Base-by-base conservation (phyloP, 345 rosid genomes). In the Eucalyptus caleyi region DNA sequence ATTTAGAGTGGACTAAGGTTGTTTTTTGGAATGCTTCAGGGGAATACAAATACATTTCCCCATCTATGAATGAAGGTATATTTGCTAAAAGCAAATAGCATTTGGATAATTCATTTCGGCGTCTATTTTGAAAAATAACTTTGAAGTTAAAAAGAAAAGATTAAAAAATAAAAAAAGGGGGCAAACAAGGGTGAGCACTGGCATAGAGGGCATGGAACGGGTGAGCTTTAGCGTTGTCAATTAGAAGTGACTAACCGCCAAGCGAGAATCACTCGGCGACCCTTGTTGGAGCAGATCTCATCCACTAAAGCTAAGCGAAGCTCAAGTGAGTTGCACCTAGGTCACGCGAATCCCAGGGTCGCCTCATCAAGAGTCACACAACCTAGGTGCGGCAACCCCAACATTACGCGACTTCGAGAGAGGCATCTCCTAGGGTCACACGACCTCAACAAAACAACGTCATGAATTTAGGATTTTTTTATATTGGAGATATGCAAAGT, bases 291-390 rank as follows among this genome's bases (percentile, higher is more conserved):
- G 42, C 4, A 69, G 6, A 69, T 34, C 24, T 34, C 7, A 0
- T 69, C 7, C 4, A 69, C 4, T 6, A 5, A 34, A 69, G 81
- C 81, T 34, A 18, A 69, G 24, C 4, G 4, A 69, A 69, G 23
- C 24, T 34, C 42, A 34, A 18, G 81, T 5, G 7, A 69, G 42
- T 69, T 34, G 7, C 1, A 11, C 4, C 1, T 18, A 3, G 2
- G 4, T 34, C 4, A 11, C 2, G 1, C 4, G 0, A 18, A 19
- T 37, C 12, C 0, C 2, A 1, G 2, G 24, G 12, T 69, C 4
- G 2, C 81, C 44, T 69, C 7, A 6, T 1, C 1, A 0, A 0
- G 16, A 27, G 16, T 0, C 4, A 0, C 69, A 13, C 32, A 27
- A 13, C 69, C 8, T 5, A 30, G 2, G 34, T 12, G n/a, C 9